Evolutionary conservation across 2,329 filamentous ascomycete species (phyloP), one percentile per base, ranked within the genome.

Genomic region (Chaetomium sp.): DNA sequence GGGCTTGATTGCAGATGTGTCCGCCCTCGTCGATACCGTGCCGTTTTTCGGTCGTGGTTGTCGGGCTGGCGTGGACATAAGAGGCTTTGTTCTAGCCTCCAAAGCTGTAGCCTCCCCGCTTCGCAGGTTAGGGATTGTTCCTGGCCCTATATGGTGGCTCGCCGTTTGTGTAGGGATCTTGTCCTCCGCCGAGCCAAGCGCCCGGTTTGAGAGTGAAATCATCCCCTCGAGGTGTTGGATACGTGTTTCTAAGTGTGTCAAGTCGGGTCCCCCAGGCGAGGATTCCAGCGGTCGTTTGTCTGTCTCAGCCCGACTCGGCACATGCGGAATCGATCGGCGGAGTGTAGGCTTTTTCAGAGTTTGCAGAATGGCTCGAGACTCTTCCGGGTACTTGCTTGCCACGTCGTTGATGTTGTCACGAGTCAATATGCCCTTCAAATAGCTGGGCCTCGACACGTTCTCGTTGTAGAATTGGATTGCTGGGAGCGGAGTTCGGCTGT

Each of bases 381-480:
- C 66, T 1, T 68, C 60, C 0, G 68, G 64, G 36, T 75, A 75
- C 3, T 59, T 61, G 1, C 63, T 58, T 9, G 73, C 60, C 5
- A 75, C 68, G 9, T 62, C 60, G 1, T 66, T 61, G 4, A 78
- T 57, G 43, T 71, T 75, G 9, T 61, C 56, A 35, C 63, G 68
- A 3, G 65, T 70, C 8, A 78, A 65, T 33, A 75, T 58, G 49
- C 67, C 65, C 12, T 60, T 58, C 6, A 53, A 64, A 59, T 67
- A 76, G 0, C 66, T 38, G 1, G 69, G 67, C 11, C 40, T 46
- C 8, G 59, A 49, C 8, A 66, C 61, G 11, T 61, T 57, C 9
- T 61, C 58, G 47, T 70, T 67, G 58, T 74, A 76, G 71, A 74
- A 81, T 33, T 76, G 65, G 3, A 76, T 64, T 1, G 72, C 72